phyloP scores from a whole-genome alignment of 208 protist species.

The Acanthamoeba culbertsoni region DNA sequence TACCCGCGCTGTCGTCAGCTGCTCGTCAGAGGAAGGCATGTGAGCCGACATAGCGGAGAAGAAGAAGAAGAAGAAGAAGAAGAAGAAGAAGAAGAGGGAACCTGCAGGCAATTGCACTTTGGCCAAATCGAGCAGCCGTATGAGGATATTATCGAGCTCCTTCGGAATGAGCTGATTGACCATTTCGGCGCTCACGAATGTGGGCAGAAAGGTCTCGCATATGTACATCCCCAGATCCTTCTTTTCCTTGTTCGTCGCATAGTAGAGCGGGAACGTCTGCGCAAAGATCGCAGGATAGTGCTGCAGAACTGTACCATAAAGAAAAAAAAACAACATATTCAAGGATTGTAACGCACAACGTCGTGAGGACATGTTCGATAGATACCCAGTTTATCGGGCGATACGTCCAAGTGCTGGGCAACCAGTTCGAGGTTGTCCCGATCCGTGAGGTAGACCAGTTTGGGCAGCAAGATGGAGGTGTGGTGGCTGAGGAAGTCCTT shows the following conservation, averaged over 20 bases:
- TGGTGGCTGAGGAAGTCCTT: constrained; percentile 35
- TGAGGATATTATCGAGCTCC: constrained; percentile 48
- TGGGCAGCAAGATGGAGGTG: background rate
- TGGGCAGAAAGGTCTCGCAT: constrained; percentile 28
- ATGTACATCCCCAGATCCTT: constrained; percentile 48
- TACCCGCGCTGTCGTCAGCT: background rate
- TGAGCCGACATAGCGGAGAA: background rate
- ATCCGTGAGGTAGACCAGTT: constrained; percentile 54
- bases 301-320: background rate
- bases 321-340: background rate
- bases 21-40: background rate
- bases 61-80: background rate
- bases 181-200: background rate
- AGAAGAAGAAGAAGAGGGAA: background rate
- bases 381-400: constrained; percentile 7
- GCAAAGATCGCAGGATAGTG: constrained; percentile 43
- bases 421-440: constrained; percentile 14
- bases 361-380: background rate
- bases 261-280: constrained; percentile 57
- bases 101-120: background rate
- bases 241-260: constrained; percentile 38
- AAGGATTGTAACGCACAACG: background rate
- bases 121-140: constrained; percentile 21
- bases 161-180: constrained; percentile 34
- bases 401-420: background rate